A percentile compares a stretch with the other conserved stretches of the same genome.
phyloP scores from a whole-genome alignment of 768 basidiomycete species.

The Chiua virens region DNA sequence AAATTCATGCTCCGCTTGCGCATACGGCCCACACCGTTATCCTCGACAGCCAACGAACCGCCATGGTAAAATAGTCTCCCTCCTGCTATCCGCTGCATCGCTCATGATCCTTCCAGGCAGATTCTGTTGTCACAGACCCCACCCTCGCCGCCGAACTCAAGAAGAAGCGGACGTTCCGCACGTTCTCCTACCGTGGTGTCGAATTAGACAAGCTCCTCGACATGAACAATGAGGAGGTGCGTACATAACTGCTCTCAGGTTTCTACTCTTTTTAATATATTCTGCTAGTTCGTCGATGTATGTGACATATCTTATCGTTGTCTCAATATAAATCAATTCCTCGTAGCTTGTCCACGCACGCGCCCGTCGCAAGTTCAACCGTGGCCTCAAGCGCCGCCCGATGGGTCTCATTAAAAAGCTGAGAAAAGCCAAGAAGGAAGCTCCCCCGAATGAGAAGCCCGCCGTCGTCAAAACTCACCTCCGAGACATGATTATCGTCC shows the following conservation, averaged over 20 bases:
- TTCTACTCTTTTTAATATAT: not conserved
- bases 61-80: constrained; percentile 29
- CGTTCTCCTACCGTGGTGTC: constrained; percentile 97
- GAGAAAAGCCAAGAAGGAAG: constrained; percentile 99
- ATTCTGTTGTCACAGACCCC: constrained; percentile 84
- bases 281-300: constrained; percentile 74
- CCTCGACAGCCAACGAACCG: constrained; percentile 30
- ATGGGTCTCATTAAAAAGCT: constrained; percentile 99
- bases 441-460: constrained; percentile 98
- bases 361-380: constrained; percentile 97
- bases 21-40: constrained; percentile 14
- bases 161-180: constrained; percentile 98
- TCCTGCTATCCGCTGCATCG: not conserved
- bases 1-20: constrained; percentile 28
- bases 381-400: constrained; percentile 97
- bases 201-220: constrained; percentile 99
- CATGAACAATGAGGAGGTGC: constrained; percentile 90
- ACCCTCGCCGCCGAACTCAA: constrained; percentile 94
- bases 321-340: not conserved
- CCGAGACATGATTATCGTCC: constrained; percentile 99
- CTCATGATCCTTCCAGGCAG: constrained; percentile 53
- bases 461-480: constrained; percentile 98
- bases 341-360: constrained; percentile 93
- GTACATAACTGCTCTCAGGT: constrained; percentile 21
- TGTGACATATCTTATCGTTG: constrained; percentile 23